phyloP scores from a whole-genome alignment of 345 rosid genomes.

The Camelina sativa region DNA sequence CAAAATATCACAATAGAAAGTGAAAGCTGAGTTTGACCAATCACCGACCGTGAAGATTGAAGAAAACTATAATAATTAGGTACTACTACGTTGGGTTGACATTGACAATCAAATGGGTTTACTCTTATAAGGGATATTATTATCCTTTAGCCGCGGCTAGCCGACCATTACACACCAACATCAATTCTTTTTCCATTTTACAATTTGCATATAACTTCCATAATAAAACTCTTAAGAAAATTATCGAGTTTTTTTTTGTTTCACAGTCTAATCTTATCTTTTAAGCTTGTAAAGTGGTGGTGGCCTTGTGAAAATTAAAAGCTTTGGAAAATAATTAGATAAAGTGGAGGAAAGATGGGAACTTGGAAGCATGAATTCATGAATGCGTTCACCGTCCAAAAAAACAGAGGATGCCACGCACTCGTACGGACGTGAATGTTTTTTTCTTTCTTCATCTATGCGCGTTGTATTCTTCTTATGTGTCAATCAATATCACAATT shows the following conservation, averaged over 20 bases:
- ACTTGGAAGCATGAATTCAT: constrained; percentile 15
- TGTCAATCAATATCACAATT: constrained; percentile 15
- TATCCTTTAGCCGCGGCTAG: constrained; percentile 42
- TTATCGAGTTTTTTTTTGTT: not conserved
- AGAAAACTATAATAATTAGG: constrained; percentile 2
- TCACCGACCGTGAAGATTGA: constrained; percentile 29
- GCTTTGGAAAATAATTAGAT: not conserved
- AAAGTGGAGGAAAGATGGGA: not conserved
- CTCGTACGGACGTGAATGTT: constrained; percentile 40
- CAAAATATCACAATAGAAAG: constrained; percentile 35
- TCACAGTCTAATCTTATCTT: constrained; percentile 21
- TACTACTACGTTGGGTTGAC: constrained; percentile 7
- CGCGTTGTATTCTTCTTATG: constrained; percentile 26
- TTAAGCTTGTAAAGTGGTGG: constrained; percentile 27
- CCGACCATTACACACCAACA: constrained; percentile 40
- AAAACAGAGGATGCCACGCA: constrained; percentile 42
- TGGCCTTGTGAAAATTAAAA: constrained; percentile 8
- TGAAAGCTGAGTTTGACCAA: constrained; percentile 42
- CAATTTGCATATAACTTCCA: constrained; percentile 9
- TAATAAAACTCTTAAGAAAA: not conserved
- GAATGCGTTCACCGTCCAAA: constrained; percentile 43
- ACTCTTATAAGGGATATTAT: constrained; percentile 27
- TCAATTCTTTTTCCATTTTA: not conserved
- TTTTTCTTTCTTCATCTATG: constrained; percentile 10
- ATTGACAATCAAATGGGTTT: constrained; percentile 28